Percentiles rank a stretch among this genome's conserved stretches.
Evolutionary conservation across 2,329 filamentous ascomycete genomes (phyloP).

Genomic region (Mycosphaerella sp.): DNA sequence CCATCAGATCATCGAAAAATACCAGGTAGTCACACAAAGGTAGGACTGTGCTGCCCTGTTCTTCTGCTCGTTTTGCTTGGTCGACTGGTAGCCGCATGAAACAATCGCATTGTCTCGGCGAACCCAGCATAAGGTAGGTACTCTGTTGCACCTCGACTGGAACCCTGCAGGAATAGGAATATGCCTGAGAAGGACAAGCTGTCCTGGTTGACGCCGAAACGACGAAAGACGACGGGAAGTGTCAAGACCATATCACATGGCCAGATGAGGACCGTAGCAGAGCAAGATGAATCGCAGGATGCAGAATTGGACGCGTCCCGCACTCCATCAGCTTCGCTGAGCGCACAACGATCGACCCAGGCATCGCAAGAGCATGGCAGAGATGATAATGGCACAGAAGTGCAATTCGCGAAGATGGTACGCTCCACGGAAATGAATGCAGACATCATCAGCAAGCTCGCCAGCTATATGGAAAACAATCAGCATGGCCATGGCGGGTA

Average conservation of each 20-base stretch:
- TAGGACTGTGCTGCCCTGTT: slow-evolving; percentile 3
- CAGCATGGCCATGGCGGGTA: slow-evolving; percentile 8
- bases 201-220: slow-evolving; percentile 27
- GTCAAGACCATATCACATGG: slow-evolving; percentile 19
- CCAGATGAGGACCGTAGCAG: slow-evolving; percentile 9
- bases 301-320: slow-evolving; percentile 28
- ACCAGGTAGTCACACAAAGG: background rate
- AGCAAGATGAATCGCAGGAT: slow-evolving; percentile 7
- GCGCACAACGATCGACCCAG: slow-evolving; percentile 6
- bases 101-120: slow-evolving; percentile 1
- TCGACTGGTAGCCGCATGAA: background rate
- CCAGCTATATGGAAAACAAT: slow-evolving; percentile 6
- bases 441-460: slow-evolving; percentile 21
- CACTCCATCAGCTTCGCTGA: slow-evolving; percentile 32
- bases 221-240: slow-evolving; percentile 25
- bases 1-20: slow-evolving; percentile 7
- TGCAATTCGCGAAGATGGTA: slow-evolving; percentile 26
- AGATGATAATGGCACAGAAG: slow-evolving; percentile 4
- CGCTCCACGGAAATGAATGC: slow-evolving; percentile 26
- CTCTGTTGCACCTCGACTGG: background rate
- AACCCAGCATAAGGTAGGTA: background rate
- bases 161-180: background rate
- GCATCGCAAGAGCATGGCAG: slow-evolving; percentile 3
- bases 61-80: background rate
- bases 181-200: slow-evolving; percentile 14